Conservation (phyloP, 352 stramenopile species). For the Globisporangium nodosum region DNA sequence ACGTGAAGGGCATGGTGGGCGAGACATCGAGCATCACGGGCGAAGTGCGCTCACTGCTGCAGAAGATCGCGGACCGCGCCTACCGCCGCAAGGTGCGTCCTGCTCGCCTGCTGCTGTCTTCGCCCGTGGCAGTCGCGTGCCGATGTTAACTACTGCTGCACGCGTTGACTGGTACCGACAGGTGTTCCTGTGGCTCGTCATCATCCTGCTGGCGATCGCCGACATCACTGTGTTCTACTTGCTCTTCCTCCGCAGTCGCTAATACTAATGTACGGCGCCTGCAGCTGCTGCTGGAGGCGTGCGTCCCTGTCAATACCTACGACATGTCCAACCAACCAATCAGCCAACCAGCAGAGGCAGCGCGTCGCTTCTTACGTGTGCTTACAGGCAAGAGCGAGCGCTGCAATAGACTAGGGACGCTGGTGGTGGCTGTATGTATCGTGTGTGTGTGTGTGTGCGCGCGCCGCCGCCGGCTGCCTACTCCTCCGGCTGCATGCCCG, state of each 20-base stretch:
- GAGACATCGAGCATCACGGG: constrained; percentile 65
- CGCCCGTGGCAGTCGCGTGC: too few species aligned
- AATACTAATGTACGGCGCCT: neutral
- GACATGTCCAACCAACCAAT: too few species aligned
- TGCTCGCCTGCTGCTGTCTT: too few species aligned
- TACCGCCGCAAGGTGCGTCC: constrained; percentile 54
- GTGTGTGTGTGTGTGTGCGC: neutral
- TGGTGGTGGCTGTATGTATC: neutral
- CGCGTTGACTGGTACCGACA: neutral
- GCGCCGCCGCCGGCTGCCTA: constrained; percentile 18
- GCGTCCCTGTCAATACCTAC: too few species aligned
- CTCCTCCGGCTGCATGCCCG: constrained; percentile 53
- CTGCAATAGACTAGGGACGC: too few species aligned
- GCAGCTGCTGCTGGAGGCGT: neutral
- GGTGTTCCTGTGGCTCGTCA: constrained; percentile 61
- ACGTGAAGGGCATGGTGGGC: constrained; percentile 76
- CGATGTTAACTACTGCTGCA: neutral
- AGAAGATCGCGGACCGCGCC: constrained; percentile 66
- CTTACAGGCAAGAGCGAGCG: too few species aligned
- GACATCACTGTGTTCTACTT: constrained; percentile 81
- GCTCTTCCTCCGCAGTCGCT: constrained; percentile 57
- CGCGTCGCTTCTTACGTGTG: too few species aligned
- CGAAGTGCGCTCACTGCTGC: constrained; percentile 55
- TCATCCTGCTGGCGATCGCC: constrained; percentile 54
- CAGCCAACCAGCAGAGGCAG: too few species aligned